Conservation (phyloP, 192 early-diverging fungal genomes). For the Gorgonomyces haynaldii region DNA sequence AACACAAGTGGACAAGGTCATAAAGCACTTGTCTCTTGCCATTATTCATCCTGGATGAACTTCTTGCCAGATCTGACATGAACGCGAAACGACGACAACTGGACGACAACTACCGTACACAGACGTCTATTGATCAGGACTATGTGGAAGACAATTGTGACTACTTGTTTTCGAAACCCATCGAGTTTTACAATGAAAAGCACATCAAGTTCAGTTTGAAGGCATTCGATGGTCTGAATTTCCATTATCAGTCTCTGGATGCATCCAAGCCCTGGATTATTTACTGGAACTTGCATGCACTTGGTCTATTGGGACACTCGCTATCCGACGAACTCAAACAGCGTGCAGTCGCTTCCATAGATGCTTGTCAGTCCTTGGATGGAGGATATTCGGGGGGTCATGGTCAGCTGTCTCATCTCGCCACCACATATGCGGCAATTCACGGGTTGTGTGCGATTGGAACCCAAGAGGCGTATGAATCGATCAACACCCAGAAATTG, state of each 20-base stretch:
- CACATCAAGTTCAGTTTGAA: no score
- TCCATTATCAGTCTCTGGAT: constrained; percentile 57
- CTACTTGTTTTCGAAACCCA: no score
- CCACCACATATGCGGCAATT: constrained; percentile 80
- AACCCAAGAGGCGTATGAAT: constrained; percentile 52
- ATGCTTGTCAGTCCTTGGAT: constrained; percentile 45
- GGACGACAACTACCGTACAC: no score
- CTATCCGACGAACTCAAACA: constrained; percentile 35
- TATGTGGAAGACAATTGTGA: no score
- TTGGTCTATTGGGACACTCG: constrained; percentile 58
- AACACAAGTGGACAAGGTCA: no score
- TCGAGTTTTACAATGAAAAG: no score
- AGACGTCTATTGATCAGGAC: no score
- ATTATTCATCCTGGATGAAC: no score
- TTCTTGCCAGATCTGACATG: no score
- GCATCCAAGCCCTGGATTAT: constrained; percentile 83
- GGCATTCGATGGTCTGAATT: constrained; percentile 33
- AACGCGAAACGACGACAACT: no score
- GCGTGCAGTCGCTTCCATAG: constrained; percentile 48
- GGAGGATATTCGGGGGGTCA: constrained; percentile 87
- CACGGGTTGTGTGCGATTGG: constrained; percentile 72
- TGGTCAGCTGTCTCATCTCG: constrained; percentile 76
- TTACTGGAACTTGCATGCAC: constrained; percentile 80
- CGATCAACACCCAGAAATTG: constrained; percentile 52
- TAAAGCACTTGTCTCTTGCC: no score